Base-by-base conservation (phyloP, 2,329 filamentous ascomycete species). In the Chalara sp. region DNA sequence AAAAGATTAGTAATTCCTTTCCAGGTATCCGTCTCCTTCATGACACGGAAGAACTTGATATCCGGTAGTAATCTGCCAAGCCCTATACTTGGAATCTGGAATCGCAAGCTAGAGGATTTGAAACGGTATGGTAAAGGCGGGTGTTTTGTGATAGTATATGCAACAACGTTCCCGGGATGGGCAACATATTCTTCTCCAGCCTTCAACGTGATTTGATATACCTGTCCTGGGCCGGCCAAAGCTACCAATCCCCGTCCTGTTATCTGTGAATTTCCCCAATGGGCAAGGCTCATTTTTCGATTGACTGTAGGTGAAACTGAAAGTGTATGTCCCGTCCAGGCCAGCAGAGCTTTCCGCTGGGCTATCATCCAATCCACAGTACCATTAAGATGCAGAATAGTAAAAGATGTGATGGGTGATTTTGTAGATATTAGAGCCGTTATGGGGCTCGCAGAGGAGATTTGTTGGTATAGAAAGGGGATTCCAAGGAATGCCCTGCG, bases 301-400 rank as follows among this genome's bases (percentile, higher is more conserved):
- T 90, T 91, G 57, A 95, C 75, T 44, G 82, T 84, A 3, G 91
- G 89, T 35, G 82, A 83, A 43, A 93, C 78, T 12, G 76, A 75
- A 49, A 99, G 75, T 1, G 89, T 90, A 66, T 95, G 88, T 31
- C 93, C 93, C 0, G 92, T 96, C 93, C 93, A 99, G 49, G 93
- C 93, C n/a, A 97, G 76, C 48, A 99, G 76, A 1, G 90, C 90
- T 58, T 88, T 86, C 55, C 89, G 80, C 67, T 97, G 91, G 6
- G 89, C 80, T 6, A 99, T 75, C 75, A 96, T 88, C 92, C 93
- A 99, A 71, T 99, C 93, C 52, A 90, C 84, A 5, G 90, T 89
- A 52, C 93, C 93, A 72, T 99, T 90, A 47, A 99, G 80, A 65
- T 92, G 87, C 30, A 99, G 78, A 6, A 95, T 82, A 10, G 87